phyloP scores from a whole-genome alignment of 2,329 filamentous ascomycete genomes.

The Aspergillus luchuensis region DNA sequence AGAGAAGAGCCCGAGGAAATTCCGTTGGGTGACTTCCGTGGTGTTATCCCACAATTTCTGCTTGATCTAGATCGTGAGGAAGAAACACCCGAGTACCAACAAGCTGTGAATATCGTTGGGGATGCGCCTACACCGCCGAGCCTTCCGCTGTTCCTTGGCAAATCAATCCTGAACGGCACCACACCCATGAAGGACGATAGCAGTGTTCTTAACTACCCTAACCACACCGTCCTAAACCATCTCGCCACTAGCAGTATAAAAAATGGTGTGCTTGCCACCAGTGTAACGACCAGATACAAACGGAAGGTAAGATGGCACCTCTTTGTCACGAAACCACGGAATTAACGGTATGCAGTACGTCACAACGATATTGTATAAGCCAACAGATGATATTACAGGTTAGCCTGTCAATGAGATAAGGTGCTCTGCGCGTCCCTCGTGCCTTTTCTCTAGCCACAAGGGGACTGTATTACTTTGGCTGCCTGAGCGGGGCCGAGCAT shows the following conservation, averaged over 20 bases:
- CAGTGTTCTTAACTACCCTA: constrained; percentile 94
- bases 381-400: constrained; percentile 56
- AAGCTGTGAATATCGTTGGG: constrained; percentile 72
- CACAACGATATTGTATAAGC: constrained; percentile 97
- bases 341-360: constrained; percentile 68
- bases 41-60: constrained; percentile 79
- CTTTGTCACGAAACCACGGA: constrained; percentile 19
- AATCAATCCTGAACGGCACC: constrained; percentile 89
- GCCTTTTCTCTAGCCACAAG: neutral
- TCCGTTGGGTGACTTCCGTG: constrained; percentile 64
- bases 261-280: constrained; percentile 91
- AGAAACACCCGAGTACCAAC: constrained; percentile 71
- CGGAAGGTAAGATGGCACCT: constrained; percentile 61
- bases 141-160: constrained; percentile 86
- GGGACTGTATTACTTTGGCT: neutral
- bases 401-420: constrained; percentile 22
- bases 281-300: constrained; percentile 95
- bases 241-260: constrained; percentile 97
- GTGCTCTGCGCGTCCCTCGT: neutral
- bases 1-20: constrained; percentile 57
- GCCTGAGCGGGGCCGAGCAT: neutral
- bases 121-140: constrained; percentile 81
- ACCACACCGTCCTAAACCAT: constrained; percentile 95
- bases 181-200: constrained; percentile 97
- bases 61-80: constrained; percentile 81